Percentiles rank a stretch among this genome's conserved stretches.
These are phyloP conservation scores for Globisporangium nagaii DNA, from an alignment of 352 stramenopile species.

Conservation along the genomic window DNA sequence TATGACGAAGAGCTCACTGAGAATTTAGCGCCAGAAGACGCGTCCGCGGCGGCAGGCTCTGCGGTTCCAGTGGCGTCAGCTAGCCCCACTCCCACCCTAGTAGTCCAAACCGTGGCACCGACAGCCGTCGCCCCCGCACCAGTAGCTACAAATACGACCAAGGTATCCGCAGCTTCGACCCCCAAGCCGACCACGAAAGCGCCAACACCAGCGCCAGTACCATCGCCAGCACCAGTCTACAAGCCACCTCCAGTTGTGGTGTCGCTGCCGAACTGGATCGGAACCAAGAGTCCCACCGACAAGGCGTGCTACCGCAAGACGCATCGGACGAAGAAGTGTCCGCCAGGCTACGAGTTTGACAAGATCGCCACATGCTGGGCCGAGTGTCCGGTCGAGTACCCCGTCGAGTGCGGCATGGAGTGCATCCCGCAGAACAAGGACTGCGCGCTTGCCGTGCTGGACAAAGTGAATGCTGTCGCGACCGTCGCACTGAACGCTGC, in stretches of 20 bases:
- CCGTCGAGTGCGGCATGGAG: slow-evolving; percentile 47
- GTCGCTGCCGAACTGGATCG: slow-evolving; percentile 17
- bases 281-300: slow-evolving; percentile 10
- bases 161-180: too few species aligned
- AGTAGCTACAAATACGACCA: not conserved
- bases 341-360: slow-evolving; percentile 40
- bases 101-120: too few species aligned
- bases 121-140: not conserved
- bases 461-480: slow-evolving; percentile 41
- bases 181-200: too few species aligned
- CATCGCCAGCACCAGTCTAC: not conserved
- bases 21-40: too few species aligned
- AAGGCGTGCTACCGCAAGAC: slow-evolving; percentile 21
- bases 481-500: slow-evolving; percentile 47
- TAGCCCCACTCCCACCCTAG: too few species aligned
- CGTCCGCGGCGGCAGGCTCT: too few species aligned
- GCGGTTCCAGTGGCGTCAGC: too few species aligned
- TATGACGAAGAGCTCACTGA: too few species aligned
- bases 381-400: slow-evolving; percentile 49
- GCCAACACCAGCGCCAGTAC: too few species aligned
- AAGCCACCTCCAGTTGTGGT: not conserved
- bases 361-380: slow-evolving; percentile 48
- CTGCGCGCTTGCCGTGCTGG: slow-evolving; percentile 40
- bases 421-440: slow-evolving; percentile 66
- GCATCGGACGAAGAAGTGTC: slow-evolving; percentile 13